A percentile compares a stretch with the other conserved stretches of the same genome.
These are phyloP conservation scores for Gaeumannomyces sp. DNA, from an alignment of 2,329 filamentous ascomycete species.

Conservation along the genomic window DNA sequence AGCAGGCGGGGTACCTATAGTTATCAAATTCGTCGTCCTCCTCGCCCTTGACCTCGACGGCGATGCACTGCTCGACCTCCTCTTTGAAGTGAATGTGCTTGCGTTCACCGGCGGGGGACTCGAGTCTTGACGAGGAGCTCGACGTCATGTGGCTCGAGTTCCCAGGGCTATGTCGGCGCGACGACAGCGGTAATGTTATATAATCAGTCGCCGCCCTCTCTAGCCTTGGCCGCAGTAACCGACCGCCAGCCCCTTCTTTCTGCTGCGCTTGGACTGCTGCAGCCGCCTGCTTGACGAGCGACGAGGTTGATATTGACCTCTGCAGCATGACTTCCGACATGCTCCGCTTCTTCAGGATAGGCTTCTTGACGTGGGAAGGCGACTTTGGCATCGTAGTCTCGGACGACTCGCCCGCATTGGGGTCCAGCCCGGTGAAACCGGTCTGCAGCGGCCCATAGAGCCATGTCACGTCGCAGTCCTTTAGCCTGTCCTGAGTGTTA, in stretches of 20 bases:
- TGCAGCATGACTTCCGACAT: conserved; percentile 95
- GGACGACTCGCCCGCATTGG: conserved; percentile 28
- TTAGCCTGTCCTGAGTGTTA: conserved; percentile 59
- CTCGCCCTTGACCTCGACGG: conserved; percentile 77
- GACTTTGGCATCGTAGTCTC: conserved; percentile 52
- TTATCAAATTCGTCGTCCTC: conserved; percentile 63
- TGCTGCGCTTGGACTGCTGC: conserved; percentile 81
- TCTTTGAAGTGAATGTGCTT: conserved; percentile 96
- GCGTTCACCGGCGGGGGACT: conserved; percentile 58
- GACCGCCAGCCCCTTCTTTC: conserved; percentile 41
- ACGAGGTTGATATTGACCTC: conserved; percentile 79
- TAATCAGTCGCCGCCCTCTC: conserved; percentile 64
- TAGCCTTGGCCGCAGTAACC: conserved; percentile 47
- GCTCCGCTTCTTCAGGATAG: conserved; percentile 92
- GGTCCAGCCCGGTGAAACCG: conserved; percentile 49
- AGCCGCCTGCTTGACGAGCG: conserved; percentile 81
- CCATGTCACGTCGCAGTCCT: conserved; percentile 97
- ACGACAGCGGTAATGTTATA: conserved; percentile 57
- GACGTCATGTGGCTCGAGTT: conserved; percentile 61
- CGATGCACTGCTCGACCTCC: conserved; percentile 92
- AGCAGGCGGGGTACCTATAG: conserved; percentile 28
- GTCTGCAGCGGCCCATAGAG: conserved; percentile 88
- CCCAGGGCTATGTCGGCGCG: conserved; percentile 53
- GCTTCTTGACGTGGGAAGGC: conserved; percentile 70
- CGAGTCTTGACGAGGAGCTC: conserved; percentile 62